These are phyloP conservation scores for Cladophialophora chaetospira DNA, from an alignment of 2,329 filamentous ascomycete species.

Conservation along the genomic window DNA sequence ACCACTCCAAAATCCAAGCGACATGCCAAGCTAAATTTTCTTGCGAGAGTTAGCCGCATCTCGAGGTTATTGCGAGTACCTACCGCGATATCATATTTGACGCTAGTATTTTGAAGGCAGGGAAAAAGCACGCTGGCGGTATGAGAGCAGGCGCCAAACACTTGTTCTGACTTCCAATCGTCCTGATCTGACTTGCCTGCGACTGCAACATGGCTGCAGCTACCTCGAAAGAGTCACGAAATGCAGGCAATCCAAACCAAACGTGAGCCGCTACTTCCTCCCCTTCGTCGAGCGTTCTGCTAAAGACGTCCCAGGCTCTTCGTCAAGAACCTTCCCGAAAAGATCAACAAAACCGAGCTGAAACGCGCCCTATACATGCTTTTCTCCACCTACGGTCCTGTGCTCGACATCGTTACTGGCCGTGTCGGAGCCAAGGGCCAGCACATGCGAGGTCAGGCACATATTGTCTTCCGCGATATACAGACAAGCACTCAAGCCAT, in stretches of 20 bases:
- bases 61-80: too few relatives aligned
- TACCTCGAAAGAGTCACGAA: slow-evolving; percentile 25
- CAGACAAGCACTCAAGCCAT: slow-evolving; percentile 93
- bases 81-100: too few relatives aligned
- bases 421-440: slow-evolving; percentile 66
- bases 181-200: not conserved
- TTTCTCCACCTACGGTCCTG: slow-evolving; percentile 89
- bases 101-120: too few relatives aligned
- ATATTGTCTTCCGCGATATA: slow-evolving; percentile 85
- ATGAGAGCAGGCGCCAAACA: not conserved
- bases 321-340: slow-evolving; percentile 83
- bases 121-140: too few relatives aligned
- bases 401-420: slow-evolving; percentile 81
- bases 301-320: slow-evolving; percentile 67
- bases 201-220: slow-evolving; percentile 13
- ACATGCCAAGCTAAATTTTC: too few relatives aligned
- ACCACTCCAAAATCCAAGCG: too few relatives aligned
- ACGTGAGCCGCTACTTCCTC: slow-evolving; percentile 57
- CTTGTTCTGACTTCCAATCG: not conserved
- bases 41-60: too few relatives aligned
- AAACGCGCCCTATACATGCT: slow-evolving; percentile 87
- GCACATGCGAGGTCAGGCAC: slow-evolving; percentile 95
- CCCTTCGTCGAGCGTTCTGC: slow-evolving; percentile 30
- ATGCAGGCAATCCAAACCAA: slow-evolving; percentile 69
- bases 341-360: slow-evolving; percentile 85